Evolutionary conservation across 306 rosid species (phyloP).

Genomic region (Sphenostylis stenocarpa): DNA sequence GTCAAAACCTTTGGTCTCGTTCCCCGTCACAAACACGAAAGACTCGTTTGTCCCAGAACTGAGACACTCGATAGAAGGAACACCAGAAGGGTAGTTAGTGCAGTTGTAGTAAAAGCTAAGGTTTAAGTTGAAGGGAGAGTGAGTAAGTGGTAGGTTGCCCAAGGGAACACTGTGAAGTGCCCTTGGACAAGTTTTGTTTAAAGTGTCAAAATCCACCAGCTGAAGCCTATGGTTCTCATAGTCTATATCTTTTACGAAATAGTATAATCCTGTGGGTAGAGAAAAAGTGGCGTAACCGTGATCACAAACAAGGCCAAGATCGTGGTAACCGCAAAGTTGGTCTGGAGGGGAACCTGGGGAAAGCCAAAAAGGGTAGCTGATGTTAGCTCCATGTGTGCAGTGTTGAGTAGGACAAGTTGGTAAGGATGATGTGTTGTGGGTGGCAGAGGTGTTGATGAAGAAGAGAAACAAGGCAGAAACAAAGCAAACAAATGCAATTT

Average conservation of each 20-base stretch:
- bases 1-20: constrained; percentile 28
- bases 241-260: constrained; percentile 22
- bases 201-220: constrained; percentile 36
- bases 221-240: constrained; percentile 8
- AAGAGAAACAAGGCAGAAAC: constrained; percentile 1
- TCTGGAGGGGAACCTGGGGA: constrained; percentile 23
- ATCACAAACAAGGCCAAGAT: constrained; percentile 19
- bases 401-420: neutral
- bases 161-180: constrained; percentile 36
- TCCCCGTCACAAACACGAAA: constrained; percentile 42
- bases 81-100: constrained; percentile 29
- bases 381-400: constrained; percentile 28
- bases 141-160: constrained; percentile 33
- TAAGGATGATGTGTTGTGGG: constrained; percentile 16
- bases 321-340: constrained; percentile 41
- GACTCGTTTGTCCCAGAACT: constrained; percentile 19
- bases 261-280: neutral
- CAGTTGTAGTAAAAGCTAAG: constrained; percentile 45
- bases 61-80: constrained; percentile 25
- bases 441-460: neutral
- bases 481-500: neutral
- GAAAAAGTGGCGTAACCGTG: neutral
- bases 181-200: constrained; percentile 40
- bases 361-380: constrained; percentile 39
- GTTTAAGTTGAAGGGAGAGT: constrained; percentile 31